Evolutionary conservation across 2,329 filamentous ascomycete genomes (phyloP).

Genomic region (Nigrospora sphaerica): DNA sequence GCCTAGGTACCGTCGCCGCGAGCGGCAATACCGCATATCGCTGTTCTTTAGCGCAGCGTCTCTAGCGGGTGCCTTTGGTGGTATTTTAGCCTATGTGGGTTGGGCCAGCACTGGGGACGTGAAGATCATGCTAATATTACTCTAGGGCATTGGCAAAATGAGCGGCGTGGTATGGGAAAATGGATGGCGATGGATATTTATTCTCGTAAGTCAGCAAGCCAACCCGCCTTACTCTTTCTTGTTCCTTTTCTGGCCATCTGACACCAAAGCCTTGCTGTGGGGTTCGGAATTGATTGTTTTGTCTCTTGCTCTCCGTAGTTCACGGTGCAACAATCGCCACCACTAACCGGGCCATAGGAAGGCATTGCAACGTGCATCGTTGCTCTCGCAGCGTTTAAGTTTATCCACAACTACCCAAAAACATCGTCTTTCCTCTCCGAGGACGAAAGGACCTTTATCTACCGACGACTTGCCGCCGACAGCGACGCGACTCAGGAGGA

Average conservation of each 20-base stretch:
- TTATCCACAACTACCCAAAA: constrained; percentile 60
- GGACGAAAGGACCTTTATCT: constrained; percentile 49
- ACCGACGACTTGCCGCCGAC: constrained; percentile 57
- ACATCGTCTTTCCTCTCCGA: constrained; percentile 51
- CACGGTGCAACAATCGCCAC: too few species aligned
- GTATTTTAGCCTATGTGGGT: constrained; percentile 45
- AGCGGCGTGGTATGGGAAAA: constrained; percentile 41
- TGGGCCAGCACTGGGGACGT: not conserved
- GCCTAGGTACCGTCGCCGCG: constrained; percentile 46
- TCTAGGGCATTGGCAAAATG: constrained; percentile 47
- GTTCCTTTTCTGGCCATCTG: not conserved
- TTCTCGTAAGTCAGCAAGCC: constrained; percentile 34
- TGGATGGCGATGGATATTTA: constrained; percentile 55
- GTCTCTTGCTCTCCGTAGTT: too few species aligned
- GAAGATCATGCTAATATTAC: not conserved
- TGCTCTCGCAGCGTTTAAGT: constrained; percentile 42
- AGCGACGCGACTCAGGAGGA: constrained; percentile 65
- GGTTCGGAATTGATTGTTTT: not conserved
- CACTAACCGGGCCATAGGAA: constrained; percentile 39
- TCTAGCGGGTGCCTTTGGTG: constrained; percentile 49
- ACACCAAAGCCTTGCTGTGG: too few species aligned
- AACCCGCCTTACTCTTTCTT: not conserved
- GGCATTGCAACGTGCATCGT: constrained; percentile 49
- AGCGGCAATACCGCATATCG: constrained; percentile 47
- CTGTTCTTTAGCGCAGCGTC: constrained; percentile 49